Evolutionary conservation across 768 basidiomycete species (phyloP), one percentile per base, ranked within the genome.

Genomic region (Mycena kentingensis): DNA sequence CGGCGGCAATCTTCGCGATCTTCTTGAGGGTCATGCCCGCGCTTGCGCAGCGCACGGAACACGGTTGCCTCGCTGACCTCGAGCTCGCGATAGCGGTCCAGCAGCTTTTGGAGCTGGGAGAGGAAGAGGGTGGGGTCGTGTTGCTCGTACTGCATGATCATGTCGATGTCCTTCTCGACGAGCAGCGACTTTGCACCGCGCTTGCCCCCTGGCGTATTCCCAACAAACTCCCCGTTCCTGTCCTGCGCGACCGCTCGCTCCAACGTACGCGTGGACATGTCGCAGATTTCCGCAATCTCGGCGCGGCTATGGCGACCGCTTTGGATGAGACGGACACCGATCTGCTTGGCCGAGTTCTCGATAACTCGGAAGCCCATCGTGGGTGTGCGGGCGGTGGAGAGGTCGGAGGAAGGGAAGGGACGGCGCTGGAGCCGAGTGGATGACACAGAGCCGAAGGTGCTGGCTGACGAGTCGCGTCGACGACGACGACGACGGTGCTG

Each of bases 31-130:
- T 55, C 34, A 61, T 36, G 45, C n/a, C 54, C 11, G 54, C 49
- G n/a, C 52, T 8, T 42, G 19, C 35, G 36, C 12, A 60, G 50
- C 12, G 54, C 49, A 27, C 58, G 51, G 21, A 60, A 55, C 12
- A 62, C 37, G n/a, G 60, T 62, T 15, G 54, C 42, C 5, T 56
- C 42, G 21, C 47, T 52, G n/a, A 52, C 52, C 16, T 51, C 44
- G n/a, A 60, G 35, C 36, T 56, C 42, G 13, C 58, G 49, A 34
- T 54, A 50, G 18, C 28, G 34, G 11, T 57, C 51, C 12, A 57
- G 51, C 16, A 48, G 32, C 4, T 37, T 11, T 22, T 46, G 34
- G 37, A 53, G 49, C 39, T 60, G 55, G 37, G 53, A 57, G 15
- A 57, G 59, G 39, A 60, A 57, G 15, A 18, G 16, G 38, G 51